phyloP scores from a whole-genome alignment of 768 basidiomycete genomes.

The Kwoniella pini region DNA sequence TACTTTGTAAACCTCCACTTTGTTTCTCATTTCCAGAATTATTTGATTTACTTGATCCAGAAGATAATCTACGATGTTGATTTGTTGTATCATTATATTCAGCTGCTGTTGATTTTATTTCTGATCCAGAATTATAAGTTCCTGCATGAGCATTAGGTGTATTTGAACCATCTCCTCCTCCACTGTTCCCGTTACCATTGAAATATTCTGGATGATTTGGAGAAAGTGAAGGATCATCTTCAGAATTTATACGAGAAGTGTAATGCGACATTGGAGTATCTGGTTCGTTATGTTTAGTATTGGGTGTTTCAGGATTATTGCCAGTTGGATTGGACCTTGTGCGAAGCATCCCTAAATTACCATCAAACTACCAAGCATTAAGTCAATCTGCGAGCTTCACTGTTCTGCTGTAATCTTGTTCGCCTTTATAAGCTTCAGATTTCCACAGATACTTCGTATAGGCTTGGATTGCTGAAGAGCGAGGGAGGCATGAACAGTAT shows the following conservation, averaged over 20 bases:
- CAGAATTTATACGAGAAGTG: constrained; percentile 19
- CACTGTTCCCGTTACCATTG: background rate
- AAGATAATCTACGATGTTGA: constrained; percentile 8
- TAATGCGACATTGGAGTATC: constrained; percentile 40
- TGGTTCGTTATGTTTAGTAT: constrained; percentile 17
- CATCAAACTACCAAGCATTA: no score
- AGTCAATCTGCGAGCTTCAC: no score
- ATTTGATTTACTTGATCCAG: background rate
- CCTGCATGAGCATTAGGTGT: constrained; percentile 11
- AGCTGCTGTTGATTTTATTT: background rate
- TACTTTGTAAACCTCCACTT: constrained; percentile 15
- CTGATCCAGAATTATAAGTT: background rate
- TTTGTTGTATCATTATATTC: constrained; percentile 1
- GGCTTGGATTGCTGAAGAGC: no score
- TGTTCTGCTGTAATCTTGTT: no score
- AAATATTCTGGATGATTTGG: background rate
- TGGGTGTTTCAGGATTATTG: constrained; percentile 8
- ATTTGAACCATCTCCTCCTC: background rate
- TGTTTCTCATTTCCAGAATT: background rate
- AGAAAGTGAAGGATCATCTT: constrained; percentile 2
- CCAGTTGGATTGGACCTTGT: constrained; percentile 12
- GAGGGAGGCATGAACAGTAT: no score
- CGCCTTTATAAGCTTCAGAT: no score
- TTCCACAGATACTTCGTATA: no score
- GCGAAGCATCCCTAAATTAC: constrained; percentile 19